A percentile compares a stretch with the other conserved stretches of the same genome.
Evolutionary conservation across 2,329 filamentous ascomycete genomes (phyloP).

Genomic region (Ascochyta lentis): DNA sequence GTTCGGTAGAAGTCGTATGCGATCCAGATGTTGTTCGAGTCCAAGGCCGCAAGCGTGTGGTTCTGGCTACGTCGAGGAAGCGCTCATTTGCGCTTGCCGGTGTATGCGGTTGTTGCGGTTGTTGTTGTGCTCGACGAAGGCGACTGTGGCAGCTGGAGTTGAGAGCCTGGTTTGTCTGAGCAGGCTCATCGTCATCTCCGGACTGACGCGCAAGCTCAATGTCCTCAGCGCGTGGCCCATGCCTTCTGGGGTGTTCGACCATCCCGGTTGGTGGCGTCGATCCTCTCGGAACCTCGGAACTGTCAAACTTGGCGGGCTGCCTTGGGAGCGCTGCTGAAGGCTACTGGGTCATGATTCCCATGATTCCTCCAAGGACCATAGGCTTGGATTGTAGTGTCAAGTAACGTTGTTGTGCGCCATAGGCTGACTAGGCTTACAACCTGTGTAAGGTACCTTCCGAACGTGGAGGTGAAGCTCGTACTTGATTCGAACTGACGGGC

Average conservation of each 20-base stretch:
- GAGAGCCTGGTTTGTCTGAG: background rate
- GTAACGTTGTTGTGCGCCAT: background rate
- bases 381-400: background rate
- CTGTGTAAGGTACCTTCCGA: background rate
- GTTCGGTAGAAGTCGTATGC: background rate
- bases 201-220: conserved; percentile 7
- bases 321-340: background rate
- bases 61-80: background rate
- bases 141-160: background rate
- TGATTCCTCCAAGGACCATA: background rate
- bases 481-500: background rate
- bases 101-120: background rate
- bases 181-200: conserved; percentile 5
- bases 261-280: conserved; percentile 15
- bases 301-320: conserved; percentile 5
- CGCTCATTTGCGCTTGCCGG: conserved; percentile 2
- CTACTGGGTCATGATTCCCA: background rate
- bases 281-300: conserved; percentile 16
- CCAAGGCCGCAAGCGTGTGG: conserved; percentile 8
- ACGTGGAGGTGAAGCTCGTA: background rate
- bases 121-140: background rate
- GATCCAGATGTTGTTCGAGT: background rate
- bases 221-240: conserved; percentile 9
- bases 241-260: conserved; percentile 8
- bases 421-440: background rate